Evolutionary conservation across 441 rosid genomes (phyloP), one percentile per base, ranked within the genome.

Genomic region (Croton setiger): DNA sequence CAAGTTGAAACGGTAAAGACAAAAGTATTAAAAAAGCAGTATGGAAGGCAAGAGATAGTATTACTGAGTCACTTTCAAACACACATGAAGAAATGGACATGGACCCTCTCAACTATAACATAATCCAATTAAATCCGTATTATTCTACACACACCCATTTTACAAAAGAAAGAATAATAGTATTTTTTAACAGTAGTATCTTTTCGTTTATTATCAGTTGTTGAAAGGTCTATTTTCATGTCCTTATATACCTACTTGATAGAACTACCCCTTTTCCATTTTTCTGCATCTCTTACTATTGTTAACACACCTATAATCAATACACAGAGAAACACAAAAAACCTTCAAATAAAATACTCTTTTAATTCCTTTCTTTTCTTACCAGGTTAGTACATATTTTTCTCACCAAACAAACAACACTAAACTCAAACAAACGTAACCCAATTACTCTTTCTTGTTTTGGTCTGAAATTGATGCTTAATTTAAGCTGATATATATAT

Each of bases 181-280:
- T 54, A 35, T 64, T 71, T 73, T 27, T 17, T 45, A 35, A 37
- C 54, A 64, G 49, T 53, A 64, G 49, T 53, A 44, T 14, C 60
- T 31, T 20, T 31, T 37, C n/a, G 62, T 68, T 66, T 64, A 64
- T 14, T 23, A 37, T 69, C 21, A 61, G 45, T 79, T 70, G 86
- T 79, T 79, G 74, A 66, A 72, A 72, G 75, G 84, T 84, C 78
- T 61, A 74, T 81, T 63, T 53, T 56, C 69, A 63, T 72, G 73
- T 69, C 79, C 74, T 84, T 83, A 81, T 57, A 68, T 68, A 45
- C 43, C 35, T 44, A 57, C 1, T 53, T 10, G 17, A 23, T 68
- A n/a, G 4, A 27, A 36, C 63, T 54, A 67, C 27, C 55, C 33
- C 71, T 23, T 18, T 45, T 68, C 64, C 71, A 64, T 57, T 68